phyloP scores from a whole-genome alignment of 495 filamentous ascomycete species.

The Elaphomyces granulatus region DNA sequence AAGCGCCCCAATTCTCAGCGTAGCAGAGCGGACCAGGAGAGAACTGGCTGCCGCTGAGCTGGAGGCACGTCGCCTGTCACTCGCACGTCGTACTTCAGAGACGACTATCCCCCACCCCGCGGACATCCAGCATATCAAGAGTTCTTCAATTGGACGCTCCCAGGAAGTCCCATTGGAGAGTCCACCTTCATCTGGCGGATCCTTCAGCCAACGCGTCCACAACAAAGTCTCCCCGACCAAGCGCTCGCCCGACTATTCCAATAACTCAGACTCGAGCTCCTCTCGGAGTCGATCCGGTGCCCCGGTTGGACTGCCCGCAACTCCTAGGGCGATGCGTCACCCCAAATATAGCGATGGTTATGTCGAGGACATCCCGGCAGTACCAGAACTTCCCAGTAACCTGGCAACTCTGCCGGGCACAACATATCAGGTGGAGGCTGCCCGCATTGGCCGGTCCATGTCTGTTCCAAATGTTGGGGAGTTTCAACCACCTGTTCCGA shows the following conservation, averaged over 20 bases:
- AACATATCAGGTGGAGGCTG: constrained; percentile 48
- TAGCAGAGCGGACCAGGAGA: constrained; percentile 40
- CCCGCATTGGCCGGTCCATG: constrained; percentile 47
- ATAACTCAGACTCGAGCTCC: constrained; percentile 28
- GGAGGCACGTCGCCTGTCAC: constrained; percentile 70
- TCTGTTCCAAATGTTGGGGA: constrained; percentile 57
- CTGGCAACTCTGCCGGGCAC: constrained; percentile 42
- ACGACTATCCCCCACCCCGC: constrained; percentile 72
- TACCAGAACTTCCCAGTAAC: constrained; percentile 50
- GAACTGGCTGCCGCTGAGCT: constrained; percentile 74
- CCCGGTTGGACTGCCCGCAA: constrained; percentile 62
- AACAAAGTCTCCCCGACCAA: constrained; percentile 24
- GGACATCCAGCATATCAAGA: constrained; percentile 30
- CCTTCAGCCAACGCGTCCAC: constrained; percentile 31
- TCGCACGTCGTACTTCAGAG: constrained; percentile 63
- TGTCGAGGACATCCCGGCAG: constrained; percentile 42
- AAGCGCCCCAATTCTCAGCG: constrained; percentile 13
- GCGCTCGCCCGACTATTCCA: constrained; percentile 33
- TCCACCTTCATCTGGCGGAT: constrained; percentile 20
- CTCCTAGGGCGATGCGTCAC: constrained; percentile 73
- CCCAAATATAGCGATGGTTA: constrained; percentile 48
- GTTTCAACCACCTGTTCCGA: constrained; percentile 28
- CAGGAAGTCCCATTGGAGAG: constrained; percentile 16
- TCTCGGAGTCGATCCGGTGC: constrained; percentile 18
- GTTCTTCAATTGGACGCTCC: constrained; percentile 23